These are phyloP conservation scores for Penicillium expansum DNA, from an alignment of 2,329 filamentous ascomycete genomes.

Conservation along the genomic window DNA sequence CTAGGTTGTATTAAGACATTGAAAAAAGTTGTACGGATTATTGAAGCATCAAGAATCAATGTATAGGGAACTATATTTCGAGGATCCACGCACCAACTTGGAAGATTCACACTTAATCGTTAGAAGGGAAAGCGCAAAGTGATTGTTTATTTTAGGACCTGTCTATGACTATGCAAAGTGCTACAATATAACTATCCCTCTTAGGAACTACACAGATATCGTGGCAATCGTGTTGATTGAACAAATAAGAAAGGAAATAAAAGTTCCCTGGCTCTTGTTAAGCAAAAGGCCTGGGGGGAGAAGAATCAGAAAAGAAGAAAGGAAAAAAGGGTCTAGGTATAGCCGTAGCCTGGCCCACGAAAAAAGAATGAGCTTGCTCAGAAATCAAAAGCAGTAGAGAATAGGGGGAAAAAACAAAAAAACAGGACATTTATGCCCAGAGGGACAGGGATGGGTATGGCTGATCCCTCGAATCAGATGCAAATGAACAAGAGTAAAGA, in stretches of 20 bases:
- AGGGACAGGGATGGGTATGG: constrained; percentile 23
- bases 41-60: neutral
- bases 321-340: constrained; percentile 21
- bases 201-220: constrained; percentile 30
- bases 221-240: constrained; percentile 31
- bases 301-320: constrained; percentile 16
- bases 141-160: neutral
- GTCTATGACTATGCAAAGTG: neutral
- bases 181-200: neutral
- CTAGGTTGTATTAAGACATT: no score
- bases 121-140: neutral
- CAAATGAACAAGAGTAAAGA: constrained; percentile 21
- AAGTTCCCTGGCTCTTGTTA: neutral
- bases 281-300: neutral
- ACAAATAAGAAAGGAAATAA: constrained; percentile 16
- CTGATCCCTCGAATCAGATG: constrained; percentile 29
- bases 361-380: constrained; percentile 9
- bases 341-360: constrained; percentile 24
- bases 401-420: constrained; percentile 15
- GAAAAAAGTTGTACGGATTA: no score
- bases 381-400: constrained; percentile 8
- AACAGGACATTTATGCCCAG: constrained; percentile 16
- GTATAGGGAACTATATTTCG: neutral
- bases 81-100: no score
- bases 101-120: no score